phyloP scores from a whole-genome alignment of 495 filamentous ascomycete genomes.

The Penicillium dipodomyicola region DNA sequence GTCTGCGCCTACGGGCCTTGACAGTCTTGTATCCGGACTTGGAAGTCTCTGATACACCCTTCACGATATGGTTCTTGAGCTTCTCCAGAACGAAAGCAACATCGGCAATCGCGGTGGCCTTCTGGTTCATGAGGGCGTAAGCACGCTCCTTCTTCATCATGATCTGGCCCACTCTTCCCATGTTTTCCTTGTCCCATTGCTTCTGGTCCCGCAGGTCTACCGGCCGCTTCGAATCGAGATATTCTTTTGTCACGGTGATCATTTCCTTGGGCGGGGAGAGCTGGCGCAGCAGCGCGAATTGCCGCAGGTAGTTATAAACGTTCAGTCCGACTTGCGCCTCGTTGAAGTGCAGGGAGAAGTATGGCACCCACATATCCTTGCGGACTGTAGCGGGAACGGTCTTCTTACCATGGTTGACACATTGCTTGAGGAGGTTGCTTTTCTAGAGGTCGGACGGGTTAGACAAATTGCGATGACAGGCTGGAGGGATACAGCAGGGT shows the following conservation, averaged over 20 bases:
- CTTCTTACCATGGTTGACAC: conserved; percentile 90
- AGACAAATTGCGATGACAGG: conserved; percentile 7
- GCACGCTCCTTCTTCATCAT: conserved; percentile 58
- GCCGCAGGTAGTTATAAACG: conserved; percentile 77
- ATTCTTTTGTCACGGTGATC: conserved; percentile 49
- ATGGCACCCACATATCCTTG: conserved; percentile 87
- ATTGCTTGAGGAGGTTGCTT: conserved; percentile 66
- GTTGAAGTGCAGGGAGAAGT: conserved; percentile 73
- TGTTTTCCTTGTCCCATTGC: conserved; percentile 47
- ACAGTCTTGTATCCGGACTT: conserved; percentile 36
- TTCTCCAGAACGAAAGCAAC: conserved; percentile 71
- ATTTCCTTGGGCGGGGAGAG: conserved; percentile 45
- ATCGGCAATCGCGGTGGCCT: conserved; percentile 84
- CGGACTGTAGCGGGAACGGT: conserved; percentile 73
- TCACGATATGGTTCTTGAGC: conserved; percentile 42
- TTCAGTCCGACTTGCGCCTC: conserved; percentile 62
- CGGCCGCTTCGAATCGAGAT: conserved; percentile 59
- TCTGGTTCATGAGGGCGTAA: conserved; percentile 74
- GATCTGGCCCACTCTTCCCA: conserved; percentile 40
- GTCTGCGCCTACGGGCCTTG: conserved; percentile 29
- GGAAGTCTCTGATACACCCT: conserved; percentile 27
- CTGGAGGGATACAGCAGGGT: background rate
- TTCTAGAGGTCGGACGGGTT: conserved; percentile 44
- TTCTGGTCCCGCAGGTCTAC: conserved; percentile 45
- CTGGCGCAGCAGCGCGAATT: conserved; percentile 59